Evolutionary conservation across 345 rosid species (phyloP).

Genomic region (Aquilaria sinensis): DNA sequence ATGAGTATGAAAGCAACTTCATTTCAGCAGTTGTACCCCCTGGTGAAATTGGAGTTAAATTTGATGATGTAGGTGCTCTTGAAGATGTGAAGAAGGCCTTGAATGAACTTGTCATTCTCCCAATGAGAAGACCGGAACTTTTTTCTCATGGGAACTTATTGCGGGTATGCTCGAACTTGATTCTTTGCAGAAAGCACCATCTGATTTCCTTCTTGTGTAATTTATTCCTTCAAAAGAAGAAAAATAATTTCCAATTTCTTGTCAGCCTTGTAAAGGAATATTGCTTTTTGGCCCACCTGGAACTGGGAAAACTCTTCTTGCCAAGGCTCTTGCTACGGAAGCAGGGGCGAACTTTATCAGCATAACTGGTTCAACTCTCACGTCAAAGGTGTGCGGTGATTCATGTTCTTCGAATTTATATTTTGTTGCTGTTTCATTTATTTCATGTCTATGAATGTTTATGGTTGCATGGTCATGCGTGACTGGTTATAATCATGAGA

Average conservation of each 20-base stretch:
- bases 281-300: constrained; percentile 99
- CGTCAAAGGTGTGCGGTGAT: constrained; percentile 70
- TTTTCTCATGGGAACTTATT: constrained; percentile 86
- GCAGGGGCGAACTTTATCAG: constrained; percentile 96
- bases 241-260: constrained; percentile 5
- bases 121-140: constrained; percentile 95
- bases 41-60: constrained; percentile 87
- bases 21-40: constrained; percentile 92
- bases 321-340: constrained; percentile 97
- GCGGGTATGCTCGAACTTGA: constrained; percentile 43
- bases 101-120: constrained; percentile 97
- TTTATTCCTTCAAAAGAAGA: no score
- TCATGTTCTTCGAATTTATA: neutral
- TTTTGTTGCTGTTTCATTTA: neutral
- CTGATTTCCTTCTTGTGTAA: no score
- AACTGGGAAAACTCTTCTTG: constrained; percentile 96
- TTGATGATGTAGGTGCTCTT: constrained; percentile 94
- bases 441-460: neutral
- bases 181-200: neutral
- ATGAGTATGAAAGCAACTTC: constrained; percentile 84
- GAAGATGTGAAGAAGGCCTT: constrained; percentile 92
- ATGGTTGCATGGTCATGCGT: neutral
- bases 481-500: neutral
- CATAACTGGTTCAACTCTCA: constrained; percentile 94
- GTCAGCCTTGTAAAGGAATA: constrained; percentile 97